These are phyloP conservation scores for Nitzschia sp. DNA, from an alignment of 108 stramenopile species.

Conservation along the genomic window DNA sequence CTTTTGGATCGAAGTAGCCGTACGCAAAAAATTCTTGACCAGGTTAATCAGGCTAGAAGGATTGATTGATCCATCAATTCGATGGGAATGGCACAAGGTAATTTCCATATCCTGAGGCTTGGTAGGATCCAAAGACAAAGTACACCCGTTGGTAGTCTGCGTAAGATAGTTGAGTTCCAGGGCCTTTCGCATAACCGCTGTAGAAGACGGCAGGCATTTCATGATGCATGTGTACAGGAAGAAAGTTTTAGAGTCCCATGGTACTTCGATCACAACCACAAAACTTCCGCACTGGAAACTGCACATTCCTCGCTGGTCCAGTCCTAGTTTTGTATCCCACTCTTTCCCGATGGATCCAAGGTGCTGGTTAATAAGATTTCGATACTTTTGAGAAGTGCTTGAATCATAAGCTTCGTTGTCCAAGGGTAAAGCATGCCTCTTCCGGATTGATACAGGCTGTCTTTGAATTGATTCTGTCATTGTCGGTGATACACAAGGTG, in stretches of 20 bases:
- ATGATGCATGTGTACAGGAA: constrained; percentile 19
- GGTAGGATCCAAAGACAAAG: constrained; percentile 17
- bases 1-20: constrained; percentile 8
- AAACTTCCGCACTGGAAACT: constrained; percentile 14
- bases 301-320: neutral
- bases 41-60: neutral
- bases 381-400: neutral
- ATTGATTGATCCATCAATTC: neutral
- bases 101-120: constrained; percentile 3
- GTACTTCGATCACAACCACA: neutral
- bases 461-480: no score
- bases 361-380: neutral
- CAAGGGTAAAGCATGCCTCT: neutral
- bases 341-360: constrained; percentile 1
- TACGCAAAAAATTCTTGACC: constrained; percentile 5
- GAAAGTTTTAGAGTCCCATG: constrained; percentile 10
- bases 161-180: constrained; percentile 22
- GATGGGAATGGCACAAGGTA: neutral
- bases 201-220: neutral
- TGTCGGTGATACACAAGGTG: no score
- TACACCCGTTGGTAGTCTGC: neutral
- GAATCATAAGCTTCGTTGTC: neutral
- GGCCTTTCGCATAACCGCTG: constrained; percentile 23
- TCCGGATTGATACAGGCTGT: no score
- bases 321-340: neutral